Evolutionary conservation across 495 filamentous ascomycete genomes (phyloP), one percentile per base, ranked within the genome.

Genomic region (Penicillium lividum): DNA sequence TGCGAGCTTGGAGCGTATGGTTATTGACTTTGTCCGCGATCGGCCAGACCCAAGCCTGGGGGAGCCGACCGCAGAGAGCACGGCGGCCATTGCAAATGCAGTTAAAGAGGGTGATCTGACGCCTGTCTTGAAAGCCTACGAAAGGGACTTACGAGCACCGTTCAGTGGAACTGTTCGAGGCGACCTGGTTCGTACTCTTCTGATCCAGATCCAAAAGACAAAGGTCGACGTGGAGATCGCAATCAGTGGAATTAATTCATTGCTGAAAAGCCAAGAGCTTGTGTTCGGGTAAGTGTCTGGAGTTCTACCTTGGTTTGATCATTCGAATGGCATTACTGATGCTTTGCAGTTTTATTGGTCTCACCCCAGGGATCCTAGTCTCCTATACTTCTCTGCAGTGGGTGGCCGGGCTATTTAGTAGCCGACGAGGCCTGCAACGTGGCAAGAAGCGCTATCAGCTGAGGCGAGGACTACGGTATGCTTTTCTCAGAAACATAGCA

Each of bases 191-290:
- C 85, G 94, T 50, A 89, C 94, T 25, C 82, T 98, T 50, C 80
- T 98, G 31, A 97, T 98, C 46, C 94, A 98, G 68, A 85, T 98
- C 46, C 94, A 98, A 68, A 98, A 98, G 79, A 98, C 94, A 1
- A 98, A 98, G 77, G 94, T 98, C 29, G 94, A 98, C 63, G 88
- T 98, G 8, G 94, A 98, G 71, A 86, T 98, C 55, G 94, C 94
- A 15, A 89, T 98, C 69, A 89, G 89, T 54, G 94, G 94, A 13
- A 98, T 98, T 54, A 92, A 98, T 72, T 76, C 91, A 28, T 79
- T 98, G 22, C 77, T 98, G 11, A 97, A 93, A 76, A 96, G 91
- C 63, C 94, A 98, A 67, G 93, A 98, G 67, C 85, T 98, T 49
- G 90, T 98, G 30, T 98, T 98, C 76, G 94, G 92, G 67, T 85